A percentile compares a stretch with the other conserved stretches of the same genome.
These are phyloP conservation scores for Chlorella sp. DNA, from an alignment of 139 green algal species.

Conservation along the genomic window DNA sequence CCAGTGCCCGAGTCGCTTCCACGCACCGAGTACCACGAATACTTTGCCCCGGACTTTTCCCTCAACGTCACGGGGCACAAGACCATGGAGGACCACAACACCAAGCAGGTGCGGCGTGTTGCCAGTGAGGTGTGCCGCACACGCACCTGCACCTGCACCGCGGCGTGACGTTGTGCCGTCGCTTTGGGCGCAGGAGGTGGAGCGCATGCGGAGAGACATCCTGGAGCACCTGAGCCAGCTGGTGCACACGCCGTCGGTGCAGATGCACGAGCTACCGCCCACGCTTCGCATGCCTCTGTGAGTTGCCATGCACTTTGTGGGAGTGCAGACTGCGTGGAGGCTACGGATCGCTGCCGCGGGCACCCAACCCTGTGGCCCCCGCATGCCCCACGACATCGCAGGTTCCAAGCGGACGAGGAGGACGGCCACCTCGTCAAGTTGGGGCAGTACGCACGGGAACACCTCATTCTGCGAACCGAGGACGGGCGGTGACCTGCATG, in stretches of 20 bases:
- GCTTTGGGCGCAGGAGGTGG: conserved; percentile 57
- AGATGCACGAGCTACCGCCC: conserved; percentile 53
- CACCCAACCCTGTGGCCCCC: too few species aligned
- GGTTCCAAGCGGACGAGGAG: too few species aligned
- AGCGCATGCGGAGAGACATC: conserved; percentile 55
- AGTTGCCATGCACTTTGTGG: not conserved
- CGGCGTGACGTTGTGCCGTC: too few species aligned
- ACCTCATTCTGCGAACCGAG: conserved; percentile 13
- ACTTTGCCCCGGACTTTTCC: conserved; percentile 72
- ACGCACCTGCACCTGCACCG: too few species aligned
- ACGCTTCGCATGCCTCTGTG: conserved; percentile 46
- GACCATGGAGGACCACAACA: conserved; percentile 19
- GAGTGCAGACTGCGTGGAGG: too few species aligned
- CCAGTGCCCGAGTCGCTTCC: conserved; percentile 69
- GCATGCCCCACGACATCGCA: too few species aligned
- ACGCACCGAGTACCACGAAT: conserved; percentile 84
- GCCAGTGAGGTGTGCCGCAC: too few species aligned
- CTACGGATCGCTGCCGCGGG: too few species aligned
- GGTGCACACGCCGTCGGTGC: conserved; percentile 56
- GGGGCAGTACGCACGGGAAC: conserved; percentile 11
- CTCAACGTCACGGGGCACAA: conserved; percentile 61
- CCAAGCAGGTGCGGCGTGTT: not conserved
- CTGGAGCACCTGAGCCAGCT: conserved; percentile 68
- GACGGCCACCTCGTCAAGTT: too few species aligned
- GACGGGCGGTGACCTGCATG: too few species aligned